A percentile compares a stretch with the other conserved stretches of the same genome.
phyloP scores from a whole-genome alignment of 2,329 filamentous ascomycete genomes.

The Diaporthe ampelina region DNA sequence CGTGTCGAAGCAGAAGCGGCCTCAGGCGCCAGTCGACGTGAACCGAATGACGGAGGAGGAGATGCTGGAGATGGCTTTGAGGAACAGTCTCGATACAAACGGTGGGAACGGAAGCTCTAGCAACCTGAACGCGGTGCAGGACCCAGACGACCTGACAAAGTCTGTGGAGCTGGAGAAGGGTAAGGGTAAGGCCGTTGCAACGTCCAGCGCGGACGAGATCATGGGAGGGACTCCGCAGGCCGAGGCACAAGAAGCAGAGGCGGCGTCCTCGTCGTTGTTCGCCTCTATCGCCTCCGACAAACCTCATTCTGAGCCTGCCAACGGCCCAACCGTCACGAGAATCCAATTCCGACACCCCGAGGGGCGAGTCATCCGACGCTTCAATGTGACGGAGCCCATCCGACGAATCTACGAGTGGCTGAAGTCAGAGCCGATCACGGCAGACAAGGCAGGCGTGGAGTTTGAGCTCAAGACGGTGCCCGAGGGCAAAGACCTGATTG shows the following conservation, averaged over 20 bases:
- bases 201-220: constrained; percentile 49
- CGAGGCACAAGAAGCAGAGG: constrained; percentile 46
- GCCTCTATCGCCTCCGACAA: constrained; percentile 77
- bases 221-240: constrained; percentile 50
- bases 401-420: constrained; percentile 95
- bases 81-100: constrained; percentile 83
- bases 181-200: constrained; percentile 61
- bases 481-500: constrained; percentile 84
- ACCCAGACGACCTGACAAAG: constrained; percentile 91
- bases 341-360: constrained; percentile 93
- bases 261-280: constrained; percentile 66
- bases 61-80: constrained; percentile 93
- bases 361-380: constrained; percentile 89
- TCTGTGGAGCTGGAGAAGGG: constrained; percentile 66
- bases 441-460: constrained; percentile 80
- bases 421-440: constrained; percentile 82
- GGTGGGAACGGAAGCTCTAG: constrained; percentile 52
- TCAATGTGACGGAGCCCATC: constrained; percentile 81
- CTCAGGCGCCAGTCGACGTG: constrained; percentile 77
- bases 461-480: constrained; percentile 92
- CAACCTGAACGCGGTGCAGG: constrained; percentile 67
- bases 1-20: constrained; percentile 82
- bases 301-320: constrained; percentile 83
- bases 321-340: constrained; percentile 81
- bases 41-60: constrained; percentile 96